phyloP scores from a whole-genome alignment of 1,284 basidiomycete genomes.

The Fomitopsis palustris region DNA sequence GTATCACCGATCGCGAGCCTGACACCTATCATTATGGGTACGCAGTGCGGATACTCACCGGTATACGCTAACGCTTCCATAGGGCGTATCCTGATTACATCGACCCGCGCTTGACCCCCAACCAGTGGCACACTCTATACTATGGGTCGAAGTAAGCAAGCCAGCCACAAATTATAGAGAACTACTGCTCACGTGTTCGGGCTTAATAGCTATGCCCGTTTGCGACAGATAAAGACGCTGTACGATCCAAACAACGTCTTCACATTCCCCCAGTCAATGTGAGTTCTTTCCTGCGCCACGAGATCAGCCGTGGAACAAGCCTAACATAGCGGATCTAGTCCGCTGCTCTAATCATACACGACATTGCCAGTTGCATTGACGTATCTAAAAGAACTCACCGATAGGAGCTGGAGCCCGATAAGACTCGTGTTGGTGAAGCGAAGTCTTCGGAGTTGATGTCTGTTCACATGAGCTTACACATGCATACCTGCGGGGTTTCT shows the following conservation, averaged over 20 bases:
- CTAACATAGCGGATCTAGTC: too few species aligned
- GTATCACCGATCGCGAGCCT: neutral
- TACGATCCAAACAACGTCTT: neutral
- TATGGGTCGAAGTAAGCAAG: neutral
- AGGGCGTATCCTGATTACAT: neutral
- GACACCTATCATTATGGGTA: neutral
- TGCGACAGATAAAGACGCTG: neutral
- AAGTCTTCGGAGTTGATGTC: too few species aligned
- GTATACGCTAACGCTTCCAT: neutral
- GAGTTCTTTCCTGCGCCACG: neutral
- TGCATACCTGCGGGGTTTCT: too few species aligned
- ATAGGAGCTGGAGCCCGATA: too few species aligned
- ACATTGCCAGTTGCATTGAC: too few species aligned
- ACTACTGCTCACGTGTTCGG: neutral
- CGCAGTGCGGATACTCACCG: neutral
- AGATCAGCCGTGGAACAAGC: neutral
- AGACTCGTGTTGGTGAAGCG: too few species aligned
- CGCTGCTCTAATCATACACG: too few species aligned
- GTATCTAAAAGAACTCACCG: too few species aligned
- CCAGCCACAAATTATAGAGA: neutral
- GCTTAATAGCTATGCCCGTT: neutral
- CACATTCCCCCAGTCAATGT: neutral
- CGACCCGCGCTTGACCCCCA: neutral
- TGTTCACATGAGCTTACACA: too few species aligned
- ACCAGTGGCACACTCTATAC: neutral